A percentile compares a stretch with the other conserved stretches of the same genome.
Evolutionary conservation across 2,329 filamentous ascomycete species (phyloP).

Genomic region (Capronia americana): DNA sequence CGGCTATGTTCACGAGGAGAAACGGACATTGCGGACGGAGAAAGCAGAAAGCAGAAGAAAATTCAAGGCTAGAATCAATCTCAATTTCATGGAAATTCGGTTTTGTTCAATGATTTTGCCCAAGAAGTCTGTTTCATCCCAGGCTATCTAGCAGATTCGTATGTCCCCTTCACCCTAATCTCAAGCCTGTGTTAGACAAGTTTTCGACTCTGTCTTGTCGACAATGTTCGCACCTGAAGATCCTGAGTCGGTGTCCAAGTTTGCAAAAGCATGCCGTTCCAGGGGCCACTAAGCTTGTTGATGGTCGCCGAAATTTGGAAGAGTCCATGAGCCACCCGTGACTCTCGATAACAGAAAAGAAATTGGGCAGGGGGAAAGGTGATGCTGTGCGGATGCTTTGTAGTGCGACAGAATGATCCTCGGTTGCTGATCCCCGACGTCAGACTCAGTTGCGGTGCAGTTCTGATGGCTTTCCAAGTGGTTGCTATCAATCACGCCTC

Average conservation of each 20-base stretch:
- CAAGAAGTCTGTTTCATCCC: not conserved
- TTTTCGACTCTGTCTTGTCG: not conserved
- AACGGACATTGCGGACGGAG: conserved; percentile 1
- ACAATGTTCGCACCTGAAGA: not conserved
- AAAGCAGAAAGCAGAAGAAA: conserved; percentile 1
- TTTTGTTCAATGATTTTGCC: not conserved
- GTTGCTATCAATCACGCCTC: not conserved
- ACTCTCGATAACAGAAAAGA: not conserved
- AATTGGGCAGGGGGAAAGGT: not conserved
- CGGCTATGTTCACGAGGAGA: not conserved
- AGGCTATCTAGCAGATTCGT: not conserved
- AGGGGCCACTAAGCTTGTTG: not conserved
- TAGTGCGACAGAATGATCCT: not conserved
- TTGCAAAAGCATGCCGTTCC: not conserved
- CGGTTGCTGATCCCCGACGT: not conserved
- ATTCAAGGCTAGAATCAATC: conserved; percentile 5
- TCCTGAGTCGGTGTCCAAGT: not conserved
- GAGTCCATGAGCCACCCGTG: not conserved
- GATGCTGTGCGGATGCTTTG: not conserved
- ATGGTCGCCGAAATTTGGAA: not conserved
- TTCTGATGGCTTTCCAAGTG: not conserved
- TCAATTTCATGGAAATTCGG: conserved; percentile 2
- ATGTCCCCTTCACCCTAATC: not conserved
- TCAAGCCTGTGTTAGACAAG: not conserved
- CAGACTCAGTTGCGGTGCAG: not conserved